Evolutionary conservation across 345 rosid species (phyloP).

Genomic region (Hibiscus mutabilis): DNA sequence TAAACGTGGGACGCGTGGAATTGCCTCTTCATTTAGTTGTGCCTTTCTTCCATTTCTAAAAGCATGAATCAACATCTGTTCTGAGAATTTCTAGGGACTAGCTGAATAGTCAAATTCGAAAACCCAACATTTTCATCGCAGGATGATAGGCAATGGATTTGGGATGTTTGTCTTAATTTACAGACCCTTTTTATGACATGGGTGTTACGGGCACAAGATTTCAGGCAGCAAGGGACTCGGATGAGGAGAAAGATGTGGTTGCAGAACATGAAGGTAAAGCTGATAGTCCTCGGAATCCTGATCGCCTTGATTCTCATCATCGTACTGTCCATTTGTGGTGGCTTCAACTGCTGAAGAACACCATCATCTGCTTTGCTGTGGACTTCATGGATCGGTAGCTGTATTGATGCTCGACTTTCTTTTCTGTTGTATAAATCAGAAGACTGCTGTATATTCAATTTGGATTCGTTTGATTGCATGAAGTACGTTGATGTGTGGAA

Average conservation of each 20-base stretch:
- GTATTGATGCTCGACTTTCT: neutral
- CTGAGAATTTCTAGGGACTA: neutral
- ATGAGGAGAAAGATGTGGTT: constrained; percentile 76
- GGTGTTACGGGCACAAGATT: constrained; percentile 56
- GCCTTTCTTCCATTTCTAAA: neutral
- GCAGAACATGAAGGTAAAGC: constrained; percentile 67
- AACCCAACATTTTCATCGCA: neutral
- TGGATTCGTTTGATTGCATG: neutral
- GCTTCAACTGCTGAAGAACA: constrained; percentile 30
- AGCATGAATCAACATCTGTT: neutral
- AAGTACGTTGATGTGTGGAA: constrained; percentile 18
- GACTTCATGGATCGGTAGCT: neutral
- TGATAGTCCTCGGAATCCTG: constrained; percentile 49
- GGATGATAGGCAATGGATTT: neutral
- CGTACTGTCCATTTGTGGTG: constrained; percentile 36
- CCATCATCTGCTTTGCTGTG: neutral
- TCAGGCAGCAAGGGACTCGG: constrained; percentile 59
- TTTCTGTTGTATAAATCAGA: neutral
- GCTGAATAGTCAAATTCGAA: neutral
- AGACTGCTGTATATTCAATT: neutral
- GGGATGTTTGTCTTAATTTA: too few relatives aligned
- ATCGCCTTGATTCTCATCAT: constrained; percentile 54
- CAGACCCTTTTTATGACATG: neutral
- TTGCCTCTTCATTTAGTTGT: neutral
- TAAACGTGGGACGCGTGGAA: neutral